A percentile compares a stretch with the other conserved stretches of the same genome.
These are phyloP conservation scores for Zygoascus flipseniorum DNA, from an alignment of 805 yeast genomes.

Conservation along the genomic window DNA sequence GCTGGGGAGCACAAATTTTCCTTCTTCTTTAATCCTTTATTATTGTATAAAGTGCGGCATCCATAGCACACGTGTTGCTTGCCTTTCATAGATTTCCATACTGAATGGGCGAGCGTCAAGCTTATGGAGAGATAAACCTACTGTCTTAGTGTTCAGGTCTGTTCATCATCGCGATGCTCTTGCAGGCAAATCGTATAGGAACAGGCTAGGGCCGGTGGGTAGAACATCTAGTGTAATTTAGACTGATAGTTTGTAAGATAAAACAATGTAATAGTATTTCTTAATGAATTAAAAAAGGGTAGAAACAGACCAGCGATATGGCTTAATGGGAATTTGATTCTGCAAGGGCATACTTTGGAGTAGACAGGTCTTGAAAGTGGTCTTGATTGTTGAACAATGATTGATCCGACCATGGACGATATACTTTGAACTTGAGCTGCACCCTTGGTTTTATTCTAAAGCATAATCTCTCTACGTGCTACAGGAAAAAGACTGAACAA, in stretches of 20 bases:
- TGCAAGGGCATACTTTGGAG: too few species aligned
- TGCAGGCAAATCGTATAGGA: constrained; percentile 33
- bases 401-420: too few species aligned
- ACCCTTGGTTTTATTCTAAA: too few species aligned
- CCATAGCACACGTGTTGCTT: constrained; percentile 77
- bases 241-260: background rate
- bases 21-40: constrained; percentile 2
- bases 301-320: too few species aligned
- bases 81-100: constrained; percentile 27
- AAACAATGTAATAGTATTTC: too few species aligned
- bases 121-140: constrained; percentile 55
- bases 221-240: constrained; percentile 35
- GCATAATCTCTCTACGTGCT: too few species aligned
- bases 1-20: background rate
- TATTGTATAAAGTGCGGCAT: constrained; percentile 45
- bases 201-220: constrained; percentile 56
- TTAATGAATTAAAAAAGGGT: too few species aligned
- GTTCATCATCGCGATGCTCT: constrained; percentile 25
- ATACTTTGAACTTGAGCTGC: too few species aligned
- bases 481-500: too few species aligned
- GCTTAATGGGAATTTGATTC: too few species aligned
- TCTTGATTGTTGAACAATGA: too few species aligned
- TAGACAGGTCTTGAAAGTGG: too few species aligned
- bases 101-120: constrained; percentile 53
- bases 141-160: constrained; percentile 51